phyloP scores from a whole-genome alignment of 225 moss, liverwort and hornwort genomes.

The Ulota crispa region DNA sequence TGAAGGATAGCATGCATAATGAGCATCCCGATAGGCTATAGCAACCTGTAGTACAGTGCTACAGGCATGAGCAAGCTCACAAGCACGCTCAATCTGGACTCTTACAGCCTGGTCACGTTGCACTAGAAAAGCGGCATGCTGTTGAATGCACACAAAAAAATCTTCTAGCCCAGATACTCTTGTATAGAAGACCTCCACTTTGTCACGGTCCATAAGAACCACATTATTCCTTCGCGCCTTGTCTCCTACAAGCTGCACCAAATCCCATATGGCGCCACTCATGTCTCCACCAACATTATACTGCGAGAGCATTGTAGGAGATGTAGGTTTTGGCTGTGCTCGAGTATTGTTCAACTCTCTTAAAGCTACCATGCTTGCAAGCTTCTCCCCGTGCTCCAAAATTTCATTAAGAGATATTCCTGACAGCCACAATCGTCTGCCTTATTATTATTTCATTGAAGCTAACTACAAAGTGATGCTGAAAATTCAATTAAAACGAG shows the following conservation, averaged over 20 bases:
- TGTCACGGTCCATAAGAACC: slow-evolving; percentile 93
- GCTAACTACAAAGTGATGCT: background rate
- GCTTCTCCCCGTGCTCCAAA: slow-evolving; percentile 98
- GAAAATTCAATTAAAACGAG: slow-evolving; percentile 3
- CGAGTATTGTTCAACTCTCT: slow-evolving; percentile 80
- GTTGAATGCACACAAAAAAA: slow-evolving; percentile 86
- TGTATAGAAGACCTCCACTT: slow-evolving; percentile 96
- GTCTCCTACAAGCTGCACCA: slow-evolving; percentile 94
- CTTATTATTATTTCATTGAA: slow-evolving; percentile 7
- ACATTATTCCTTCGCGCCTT: slow-evolving; percentile 93
- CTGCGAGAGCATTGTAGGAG: slow-evolving; percentile 35
- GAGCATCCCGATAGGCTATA: slow-evolving; percentile 75
- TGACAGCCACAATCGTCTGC: slow-evolving; percentile 30
- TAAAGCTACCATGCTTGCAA: slow-evolving; percentile 79
- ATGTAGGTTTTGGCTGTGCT: slow-evolving; percentile 58
- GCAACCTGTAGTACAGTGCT: slow-evolving; percentile 70
- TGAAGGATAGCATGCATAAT: slow-evolving; percentile 89
- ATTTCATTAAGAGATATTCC: slow-evolving; percentile 82
- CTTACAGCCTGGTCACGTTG: slow-evolving; percentile 70
- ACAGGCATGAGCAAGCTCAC: slow-evolving; percentile 84
- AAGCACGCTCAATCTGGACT: slow-evolving; percentile 80
- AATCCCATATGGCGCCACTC: slow-evolving; percentile 89
- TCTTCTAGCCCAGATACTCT: slow-evolving; percentile 88
- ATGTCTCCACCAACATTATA: slow-evolving; percentile 48
- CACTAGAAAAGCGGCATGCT: slow-evolving; percentile 78